phyloP scores from a whole-genome alignment of 2,329 filamentous ascomycete species.

The Botrytis porri region DNA sequence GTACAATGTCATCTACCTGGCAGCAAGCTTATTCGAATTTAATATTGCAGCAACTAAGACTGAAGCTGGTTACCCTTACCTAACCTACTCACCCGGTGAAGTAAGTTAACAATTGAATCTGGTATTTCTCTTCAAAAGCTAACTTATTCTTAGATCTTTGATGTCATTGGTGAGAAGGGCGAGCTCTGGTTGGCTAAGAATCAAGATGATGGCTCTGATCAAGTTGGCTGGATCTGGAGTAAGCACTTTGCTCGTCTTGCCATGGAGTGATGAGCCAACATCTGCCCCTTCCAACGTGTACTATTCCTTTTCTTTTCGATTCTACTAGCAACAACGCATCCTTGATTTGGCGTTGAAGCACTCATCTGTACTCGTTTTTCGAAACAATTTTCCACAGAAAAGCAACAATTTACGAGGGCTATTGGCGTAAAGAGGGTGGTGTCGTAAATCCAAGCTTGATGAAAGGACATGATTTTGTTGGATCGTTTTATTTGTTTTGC shows the following conservation, averaged over 20 bases:
- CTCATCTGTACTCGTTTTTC: background rate
- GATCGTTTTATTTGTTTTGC: background rate
- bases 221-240: conserved; percentile 97
- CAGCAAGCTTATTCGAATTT: conserved; percentile 93
- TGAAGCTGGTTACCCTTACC: conserved; percentile 92
- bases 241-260: conserved; percentile 80
- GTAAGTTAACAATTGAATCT: conserved; percentile 44
- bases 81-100: conserved; percentile 93
- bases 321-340: background rate
- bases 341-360: conserved; percentile 1
- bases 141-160: conserved; percentile 60
- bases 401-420: conserved; percentile 7
- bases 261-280: conserved; percentile 38
- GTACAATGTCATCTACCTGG: conserved; percentile 81
- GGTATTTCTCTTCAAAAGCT: background rate
- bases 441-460: background rate
- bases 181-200: conserved; percentile 98
- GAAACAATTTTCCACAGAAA: background rate
- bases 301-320: background rate
- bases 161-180: conserved; percentile 93
- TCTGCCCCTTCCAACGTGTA: background rate
- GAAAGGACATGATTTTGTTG: background rate
- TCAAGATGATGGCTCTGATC: conserved; percentile 78
- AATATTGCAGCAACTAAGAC: conserved; percentile 90
- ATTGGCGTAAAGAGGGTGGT: conserved; percentile 2